Percentiles rank a stretch among this genome's conserved stretches.
phyloP scores from a whole-genome alignment of 148 eudicot genomes.

The Salicornia ramosissima region DNA sequence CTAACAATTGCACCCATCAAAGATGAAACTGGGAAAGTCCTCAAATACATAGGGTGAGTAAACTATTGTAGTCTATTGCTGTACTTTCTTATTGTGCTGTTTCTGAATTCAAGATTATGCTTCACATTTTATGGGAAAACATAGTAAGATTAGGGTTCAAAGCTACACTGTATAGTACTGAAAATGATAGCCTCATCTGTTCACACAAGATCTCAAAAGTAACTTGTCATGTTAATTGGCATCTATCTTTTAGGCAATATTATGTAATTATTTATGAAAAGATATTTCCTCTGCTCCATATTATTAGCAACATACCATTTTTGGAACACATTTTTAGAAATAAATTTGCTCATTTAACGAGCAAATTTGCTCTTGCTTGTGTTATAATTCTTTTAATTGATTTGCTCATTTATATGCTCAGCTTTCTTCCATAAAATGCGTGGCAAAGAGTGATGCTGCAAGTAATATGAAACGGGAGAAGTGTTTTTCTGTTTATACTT shows the following conservation, averaged over 20 bases:
- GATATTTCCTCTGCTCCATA: no score
- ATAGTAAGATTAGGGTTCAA: not conserved
- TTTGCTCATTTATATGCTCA: no score
- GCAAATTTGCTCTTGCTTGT: no score
- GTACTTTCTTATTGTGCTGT: not conserved
- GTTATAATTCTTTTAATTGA: no score
- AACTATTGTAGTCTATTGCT: not conserved
- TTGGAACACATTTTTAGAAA: no score
- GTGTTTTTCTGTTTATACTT: no score
- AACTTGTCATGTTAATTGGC: not conserved
- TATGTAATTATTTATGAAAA: not conserved
- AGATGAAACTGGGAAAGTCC: conserved; percentile 77
- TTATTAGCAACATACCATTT: no score
- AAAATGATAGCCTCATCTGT: not conserved
- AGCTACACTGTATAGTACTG: not conserved
- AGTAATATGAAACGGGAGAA: no score
- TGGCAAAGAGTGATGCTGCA: no score
- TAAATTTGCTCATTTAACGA: no score
- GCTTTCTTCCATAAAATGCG: no score
- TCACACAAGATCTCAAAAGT: not conserved
- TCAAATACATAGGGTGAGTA: conserved; percentile 81
- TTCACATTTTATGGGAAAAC: not conserved
- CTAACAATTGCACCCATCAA: conserved; percentile 91
- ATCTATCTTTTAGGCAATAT: not conserved
- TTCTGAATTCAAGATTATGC: not conserved